Conservation (phyloP, 768 basidiomycete species). For the Russula vinacea region DNA sequence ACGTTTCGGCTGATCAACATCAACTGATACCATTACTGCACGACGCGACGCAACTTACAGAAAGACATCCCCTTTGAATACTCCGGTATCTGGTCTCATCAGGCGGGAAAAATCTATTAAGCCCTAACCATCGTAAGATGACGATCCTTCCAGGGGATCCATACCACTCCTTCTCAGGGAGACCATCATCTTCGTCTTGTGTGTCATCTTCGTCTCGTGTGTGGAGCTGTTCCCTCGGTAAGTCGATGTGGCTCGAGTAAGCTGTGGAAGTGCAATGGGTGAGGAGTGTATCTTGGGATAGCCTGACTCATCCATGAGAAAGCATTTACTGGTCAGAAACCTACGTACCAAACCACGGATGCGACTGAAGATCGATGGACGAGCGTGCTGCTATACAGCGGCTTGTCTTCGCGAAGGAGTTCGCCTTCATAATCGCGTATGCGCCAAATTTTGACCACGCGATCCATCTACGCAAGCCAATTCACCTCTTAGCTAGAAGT, state of each 20-base stretch:
- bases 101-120: constrained; percentile 62
- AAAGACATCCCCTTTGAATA: constrained; percentile 55
- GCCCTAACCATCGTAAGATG: constrained; percentile 67
- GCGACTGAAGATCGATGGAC: constrained; percentile 65
- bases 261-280: constrained; percentile 52
- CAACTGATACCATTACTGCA: neutral
- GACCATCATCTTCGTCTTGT: constrained; percentile 28
- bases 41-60: constrained; percentile 44
- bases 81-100: constrained; percentile 38
- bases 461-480: constrained; percentile 53
- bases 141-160: constrained; percentile 47
- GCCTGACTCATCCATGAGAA: constrained; percentile 8
- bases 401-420: constrained; percentile 66
- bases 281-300: constrained; percentile 38
- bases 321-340: neutral
- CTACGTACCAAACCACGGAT: constrained; percentile 58
- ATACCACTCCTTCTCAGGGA: constrained; percentile 4
- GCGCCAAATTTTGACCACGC: constrained; percentile 73
- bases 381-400: constrained; percentile 63
- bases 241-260: constrained; percentile 38
- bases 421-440: constrained; percentile 42
- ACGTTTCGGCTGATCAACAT: neutral
- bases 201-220: constrained; percentile 31
- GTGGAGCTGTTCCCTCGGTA: constrained; percentile 32
- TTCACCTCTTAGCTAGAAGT: constrained; percentile 12